Evolutionary conservation across 306 rosid species (phyloP).

Genomic region (Hippophae tibetana): DNA sequence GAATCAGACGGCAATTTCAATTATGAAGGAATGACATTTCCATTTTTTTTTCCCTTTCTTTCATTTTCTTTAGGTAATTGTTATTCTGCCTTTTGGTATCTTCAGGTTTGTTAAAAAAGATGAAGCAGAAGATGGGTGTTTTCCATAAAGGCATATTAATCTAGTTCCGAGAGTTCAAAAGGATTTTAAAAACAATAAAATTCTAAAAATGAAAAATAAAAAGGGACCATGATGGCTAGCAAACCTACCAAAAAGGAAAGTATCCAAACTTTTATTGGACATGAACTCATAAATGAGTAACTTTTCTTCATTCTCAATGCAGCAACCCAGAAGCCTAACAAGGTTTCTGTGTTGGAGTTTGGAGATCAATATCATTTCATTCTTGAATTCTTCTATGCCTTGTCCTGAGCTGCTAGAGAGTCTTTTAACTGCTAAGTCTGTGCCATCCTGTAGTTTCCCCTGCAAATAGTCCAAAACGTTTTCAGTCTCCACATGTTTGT

Average conservation of each 20-base stretch:
- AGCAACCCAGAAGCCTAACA: constrained; percentile 31
- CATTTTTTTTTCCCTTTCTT: too few relatives aligned
- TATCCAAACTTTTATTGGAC: constrained; percentile 38
- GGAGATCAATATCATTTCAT: constrained; percentile 22
- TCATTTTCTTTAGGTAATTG: too few relatives aligned
- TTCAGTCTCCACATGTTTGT: background rate
- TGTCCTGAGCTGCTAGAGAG: constrained; percentile 29
- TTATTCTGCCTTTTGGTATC: too few relatives aligned
- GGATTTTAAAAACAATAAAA: background rate
- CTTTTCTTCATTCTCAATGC: constrained; percentile 26
- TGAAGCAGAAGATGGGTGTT: too few relatives aligned
- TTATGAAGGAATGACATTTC: too few relatives aligned
- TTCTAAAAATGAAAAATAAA: too few relatives aligned
- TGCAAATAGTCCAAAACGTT: constrained; percentile 1
- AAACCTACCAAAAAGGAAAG: constrained; percentile 26
- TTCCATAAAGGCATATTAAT: too few relatives aligned
- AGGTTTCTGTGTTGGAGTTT: constrained; percentile 39
- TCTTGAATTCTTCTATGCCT: constrained; percentile 29
- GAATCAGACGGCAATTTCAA: too few relatives aligned
- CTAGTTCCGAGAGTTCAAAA: background rate
- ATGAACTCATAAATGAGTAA: constrained; percentile 32
- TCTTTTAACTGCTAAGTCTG: constrained; percentile 30
- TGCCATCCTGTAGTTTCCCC: constrained; percentile 26
- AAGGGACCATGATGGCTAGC: background rate
- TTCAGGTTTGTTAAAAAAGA: too few relatives aligned